Percentiles rank a stretch among this genome's conserved stretches.
These are phyloP conservation scores for Cryptococcus sp. DNA, from an alignment of 1,284 basidiomycete genomes.

Conservation along the genomic window DNA sequence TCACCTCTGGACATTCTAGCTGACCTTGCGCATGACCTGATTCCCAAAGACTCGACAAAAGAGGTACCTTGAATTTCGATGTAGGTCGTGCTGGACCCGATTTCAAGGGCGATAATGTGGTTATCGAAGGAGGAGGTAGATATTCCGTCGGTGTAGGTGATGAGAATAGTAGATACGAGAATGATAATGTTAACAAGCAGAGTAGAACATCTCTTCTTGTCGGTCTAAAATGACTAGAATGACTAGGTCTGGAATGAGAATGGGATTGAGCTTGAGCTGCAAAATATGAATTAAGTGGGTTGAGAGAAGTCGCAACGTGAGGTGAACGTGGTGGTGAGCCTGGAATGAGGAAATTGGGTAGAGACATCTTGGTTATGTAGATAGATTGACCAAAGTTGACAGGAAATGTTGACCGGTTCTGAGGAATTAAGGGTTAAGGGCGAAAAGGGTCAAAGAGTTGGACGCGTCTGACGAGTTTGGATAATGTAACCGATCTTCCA, in stretches of 20 bases:
- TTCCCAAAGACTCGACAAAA: neutral
- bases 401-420: neutral
- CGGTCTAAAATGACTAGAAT: constrained; percentile 20
- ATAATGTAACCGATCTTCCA: no score
- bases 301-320: constrained; percentile 11
- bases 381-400: neutral
- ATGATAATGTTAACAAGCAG: constrained; percentile 35
- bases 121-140: neutral
- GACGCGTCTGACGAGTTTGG: no score
- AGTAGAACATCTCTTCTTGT: constrained; percentile 41
- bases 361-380: constrained; percentile 5
- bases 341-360: constrained; percentile 13
- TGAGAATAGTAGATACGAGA: constrained; percentile 36
- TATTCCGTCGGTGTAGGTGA: neutral
- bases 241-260: neutral
- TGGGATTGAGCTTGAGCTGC: neutral
- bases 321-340: constrained; percentile 26
- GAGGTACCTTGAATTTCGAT: no score
- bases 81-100: neutral
- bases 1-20: neutral
- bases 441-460: no score
- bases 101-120: neutral
- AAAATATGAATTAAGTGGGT: constrained; percentile 12
- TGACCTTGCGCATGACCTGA: neutral
- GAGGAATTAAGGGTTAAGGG: neutral